A percentile compares a stretch with the other conserved stretches of the same genome.
phyloP scores from a whole-genome alignment of 2,329 filamentous ascomycete genomes.

The Botrytis pseudocinerea region DNA sequence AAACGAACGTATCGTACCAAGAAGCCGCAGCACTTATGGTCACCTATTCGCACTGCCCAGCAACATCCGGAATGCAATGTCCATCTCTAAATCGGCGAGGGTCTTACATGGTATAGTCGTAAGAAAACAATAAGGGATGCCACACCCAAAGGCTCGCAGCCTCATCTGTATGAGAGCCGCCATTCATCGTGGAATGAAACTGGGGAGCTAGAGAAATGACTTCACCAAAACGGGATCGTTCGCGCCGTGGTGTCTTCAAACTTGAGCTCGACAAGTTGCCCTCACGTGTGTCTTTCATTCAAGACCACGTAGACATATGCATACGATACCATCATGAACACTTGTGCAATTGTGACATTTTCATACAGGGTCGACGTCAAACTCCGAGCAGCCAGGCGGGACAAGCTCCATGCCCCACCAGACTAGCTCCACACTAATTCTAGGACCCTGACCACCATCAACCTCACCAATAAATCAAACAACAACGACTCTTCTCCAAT shows the following conservation, averaged over 20 bases:
- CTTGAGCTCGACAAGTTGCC: neutral
- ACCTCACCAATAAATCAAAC: constrained; percentile 9
- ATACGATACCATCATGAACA: neutral
- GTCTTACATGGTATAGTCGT: neutral
- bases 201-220: neutral
- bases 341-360: neutral
- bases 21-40: neutral
- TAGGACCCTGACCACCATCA: constrained; percentile 4
- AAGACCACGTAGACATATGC: neutral
- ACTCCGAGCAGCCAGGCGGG: neutral
- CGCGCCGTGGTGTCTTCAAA: neutral
- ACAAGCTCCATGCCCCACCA: neutral
- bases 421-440: neutral
- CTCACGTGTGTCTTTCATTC: too few species aligned
- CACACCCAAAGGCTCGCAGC: neutral
- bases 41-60: neutral
- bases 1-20: neutral
- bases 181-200: neutral
- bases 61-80: neutral
- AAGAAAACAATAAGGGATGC: fast-evolving
- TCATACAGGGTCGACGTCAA: neutral
- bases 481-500: constrained; percentile 26
- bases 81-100: neutral
- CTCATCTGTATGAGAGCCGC: neutral
- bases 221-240: neutral